A percentile compares a stretch with the other conserved stretches of the same genome.
These are phyloP conservation scores for Emydomyces testavorans DNA, from an alignment of 2,329 filamentous ascomycete species.

Conservation along the genomic window DNA sequence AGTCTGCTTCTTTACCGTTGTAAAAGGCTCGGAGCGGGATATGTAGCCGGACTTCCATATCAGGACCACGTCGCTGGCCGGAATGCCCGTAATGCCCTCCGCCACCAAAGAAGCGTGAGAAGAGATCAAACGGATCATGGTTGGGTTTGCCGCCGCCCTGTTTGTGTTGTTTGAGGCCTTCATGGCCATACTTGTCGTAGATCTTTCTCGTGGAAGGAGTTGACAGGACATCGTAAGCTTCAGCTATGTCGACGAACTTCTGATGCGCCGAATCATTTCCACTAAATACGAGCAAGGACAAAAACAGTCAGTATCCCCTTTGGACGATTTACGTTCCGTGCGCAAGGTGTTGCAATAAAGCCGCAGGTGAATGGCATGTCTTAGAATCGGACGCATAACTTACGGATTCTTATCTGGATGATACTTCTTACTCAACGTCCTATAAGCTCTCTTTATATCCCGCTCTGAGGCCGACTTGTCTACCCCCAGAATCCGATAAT, in stretches of 20 bases:
- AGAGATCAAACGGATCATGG: slow-evolving; percentile 90
- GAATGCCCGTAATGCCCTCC: slow-evolving; percentile 69
- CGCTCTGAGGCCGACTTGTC: slow-evolving; percentile 67
- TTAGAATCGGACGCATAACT: slow-evolving; percentile 26
- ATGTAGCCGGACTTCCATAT: slow-evolving; percentile 74
- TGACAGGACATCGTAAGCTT: slow-evolving; percentile 87
- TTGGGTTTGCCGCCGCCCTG: slow-evolving; percentile 47
- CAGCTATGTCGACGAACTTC: slow-evolving; percentile 87
- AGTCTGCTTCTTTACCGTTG: slow-evolving; percentile 73
- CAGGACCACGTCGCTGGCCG: slow-evolving; percentile 68
- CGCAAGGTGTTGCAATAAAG: neutral
- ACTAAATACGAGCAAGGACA: slow-evolving; percentile 35
- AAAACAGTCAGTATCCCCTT: neutral
- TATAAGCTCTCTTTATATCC: slow-evolving; percentile 89
- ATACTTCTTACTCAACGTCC: slow-evolving; percentile 83
- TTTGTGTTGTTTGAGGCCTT: slow-evolving; percentile 73
- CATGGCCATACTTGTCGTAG: slow-evolving; percentile 90
- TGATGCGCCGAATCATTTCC: slow-evolving; percentile 67
- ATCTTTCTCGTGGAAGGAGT: slow-evolving; percentile 69
- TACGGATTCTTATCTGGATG: slow-evolving; percentile 98
- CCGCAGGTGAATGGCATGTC: too few relatives aligned
- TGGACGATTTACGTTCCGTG: neutral
- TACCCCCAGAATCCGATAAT: slow-evolving; percentile 63
- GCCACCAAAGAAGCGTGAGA: slow-evolving; percentile 92
- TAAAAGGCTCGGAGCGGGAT: slow-evolving; percentile 86